Percentiles rank a stretch among this genome's conserved stretches.
Evolutionary conservation across 2,329 filamentous ascomycete genomes (phyloP).

Genomic region (Beauveria asiatica): DNA sequence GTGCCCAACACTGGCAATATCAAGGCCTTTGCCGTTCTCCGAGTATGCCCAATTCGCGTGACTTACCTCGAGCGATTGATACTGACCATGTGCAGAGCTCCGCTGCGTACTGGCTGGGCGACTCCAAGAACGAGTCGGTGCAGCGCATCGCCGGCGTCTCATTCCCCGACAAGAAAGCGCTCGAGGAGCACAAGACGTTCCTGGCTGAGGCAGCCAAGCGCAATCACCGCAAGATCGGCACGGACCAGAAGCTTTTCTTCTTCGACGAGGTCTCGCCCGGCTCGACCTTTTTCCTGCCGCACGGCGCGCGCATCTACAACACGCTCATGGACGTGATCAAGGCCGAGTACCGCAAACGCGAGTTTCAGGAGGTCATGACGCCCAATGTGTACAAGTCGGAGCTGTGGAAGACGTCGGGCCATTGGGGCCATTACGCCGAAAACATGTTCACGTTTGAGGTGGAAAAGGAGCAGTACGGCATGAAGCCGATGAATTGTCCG

Average conservation of each 20-base stretch:
- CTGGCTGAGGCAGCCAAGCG: constrained; percentile 97
- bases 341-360: constrained; percentile 84
- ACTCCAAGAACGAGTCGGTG: constrained; percentile 86
- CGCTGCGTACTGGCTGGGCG: constrained; percentile 83
- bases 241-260: constrained; percentile 95
- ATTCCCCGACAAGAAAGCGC: constrained; percentile 89
- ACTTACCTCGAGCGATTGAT: neutral
- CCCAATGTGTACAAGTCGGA: constrained; percentile 92
- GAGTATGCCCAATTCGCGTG: constrained; percentile 30
- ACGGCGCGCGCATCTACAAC: constrained; percentile 91
- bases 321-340: constrained; percentile 73
- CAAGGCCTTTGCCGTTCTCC: constrained; percentile 91
- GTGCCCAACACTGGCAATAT: constrained; percentile 86
- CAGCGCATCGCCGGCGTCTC: constrained; percentile 96
- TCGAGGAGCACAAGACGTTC: constrained; percentile 89
- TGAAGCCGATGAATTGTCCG: constrained; percentile 99
- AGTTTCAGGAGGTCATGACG: constrained; percentile 89
- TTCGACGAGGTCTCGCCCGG: constrained; percentile 93
- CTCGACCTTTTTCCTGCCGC: constrained; percentile 83
- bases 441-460: constrained; percentile 75
- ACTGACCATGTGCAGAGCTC: constrained; percentile 48
- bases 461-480: constrained; percentile 63
- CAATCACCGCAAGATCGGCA: constrained; percentile 88
- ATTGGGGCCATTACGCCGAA: constrained; percentile 80
- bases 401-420: constrained; percentile 89